Conservation (phyloP, 169 alveolate genomes). For the Eimeria tenella region DNA sequence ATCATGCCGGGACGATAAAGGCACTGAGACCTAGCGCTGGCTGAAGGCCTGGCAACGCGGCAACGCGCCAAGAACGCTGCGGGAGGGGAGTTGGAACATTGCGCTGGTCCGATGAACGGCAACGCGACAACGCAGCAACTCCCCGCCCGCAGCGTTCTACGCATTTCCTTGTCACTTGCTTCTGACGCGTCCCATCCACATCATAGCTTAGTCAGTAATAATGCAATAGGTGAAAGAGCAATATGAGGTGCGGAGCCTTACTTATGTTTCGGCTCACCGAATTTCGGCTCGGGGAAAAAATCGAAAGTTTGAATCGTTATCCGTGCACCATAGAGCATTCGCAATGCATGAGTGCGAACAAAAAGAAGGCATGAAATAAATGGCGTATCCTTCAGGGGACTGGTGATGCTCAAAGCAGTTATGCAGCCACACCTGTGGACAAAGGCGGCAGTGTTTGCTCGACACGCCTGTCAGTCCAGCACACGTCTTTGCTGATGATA, state of each 20-base stretch:
- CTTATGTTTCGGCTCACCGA: slow-evolving; percentile 2
- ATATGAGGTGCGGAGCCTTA: neutral
- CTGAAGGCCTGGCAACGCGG: too few relatives aligned
- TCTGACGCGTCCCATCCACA: too few relatives aligned
- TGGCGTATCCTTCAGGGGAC: slow-evolving; percentile 71
- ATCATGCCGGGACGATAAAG: too few relatives aligned
- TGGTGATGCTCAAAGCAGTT: slow-evolving; percentile 76
- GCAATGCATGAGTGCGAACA: slow-evolving; percentile 78
- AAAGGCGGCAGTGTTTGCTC: neutral
- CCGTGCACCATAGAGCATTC: slow-evolving; percentile 76
- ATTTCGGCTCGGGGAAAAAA: slow-evolving; percentile 63
- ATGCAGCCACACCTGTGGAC: slow-evolving; percentile 77
- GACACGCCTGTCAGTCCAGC: neutral
- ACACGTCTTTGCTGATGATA: neutral
- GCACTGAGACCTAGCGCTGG: too few relatives aligned
- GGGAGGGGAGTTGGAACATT: too few relatives aligned
- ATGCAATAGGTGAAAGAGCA: too few relatives aligned
- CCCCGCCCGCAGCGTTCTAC: too few relatives aligned
- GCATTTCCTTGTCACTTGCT: too few relatives aligned
- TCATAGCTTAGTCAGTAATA: too few relatives aligned
- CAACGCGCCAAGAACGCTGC: too few relatives aligned
- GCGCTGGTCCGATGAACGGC: neutral
- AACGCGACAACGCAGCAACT: neutral
- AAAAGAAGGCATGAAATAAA: slow-evolving; percentile 75
- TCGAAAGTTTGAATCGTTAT: slow-evolving; percentile 52